Evolutionary conservation across 2,329 filamentous ascomycete species (phyloP).

Genomic region (Aspergillus thermomutatus): DNA sequence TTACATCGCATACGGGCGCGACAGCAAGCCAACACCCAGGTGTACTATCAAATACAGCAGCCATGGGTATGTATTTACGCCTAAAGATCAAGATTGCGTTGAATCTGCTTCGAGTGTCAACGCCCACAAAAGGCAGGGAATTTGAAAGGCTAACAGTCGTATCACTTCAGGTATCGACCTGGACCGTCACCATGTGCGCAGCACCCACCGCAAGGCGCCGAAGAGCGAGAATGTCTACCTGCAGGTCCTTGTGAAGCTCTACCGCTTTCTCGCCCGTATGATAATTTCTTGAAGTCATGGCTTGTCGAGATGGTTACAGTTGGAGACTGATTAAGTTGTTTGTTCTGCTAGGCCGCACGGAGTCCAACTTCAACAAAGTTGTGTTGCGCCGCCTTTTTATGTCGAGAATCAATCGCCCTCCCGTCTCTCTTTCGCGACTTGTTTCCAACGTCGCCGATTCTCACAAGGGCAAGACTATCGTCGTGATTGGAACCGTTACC

Average conservation of each 20-base stretch:
- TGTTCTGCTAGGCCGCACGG: constrained; percentile 72
- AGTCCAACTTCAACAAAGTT: constrained; percentile 97
- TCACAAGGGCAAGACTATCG: constrained; percentile 71
- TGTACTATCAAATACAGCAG: constrained; percentile 40
- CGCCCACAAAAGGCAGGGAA: not conserved
- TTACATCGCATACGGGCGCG: constrained; percentile 37
- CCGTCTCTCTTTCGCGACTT: constrained; percentile 91
- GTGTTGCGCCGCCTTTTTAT: constrained; percentile 96
- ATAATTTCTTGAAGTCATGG: constrained; percentile 14
- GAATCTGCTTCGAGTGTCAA: not conserved
- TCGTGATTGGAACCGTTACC: constrained; percentile 91
- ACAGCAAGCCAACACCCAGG: constrained; percentile 40
- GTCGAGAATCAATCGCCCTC: constrained; percentile 97
- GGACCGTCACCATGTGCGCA: constrained; percentile 62
- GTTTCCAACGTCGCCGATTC: constrained; percentile 62
- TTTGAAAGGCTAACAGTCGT: constrained; percentile 10
- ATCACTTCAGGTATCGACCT: constrained; percentile 50
- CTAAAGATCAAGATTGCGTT: constrained; percentile 1
- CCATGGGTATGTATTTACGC: constrained; percentile 40
- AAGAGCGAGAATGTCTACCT: constrained; percentile 99
- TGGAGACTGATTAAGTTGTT: constrained; percentile 16
- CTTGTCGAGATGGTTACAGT: constrained; percentile 1
- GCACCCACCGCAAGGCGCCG: constrained; percentile 82
- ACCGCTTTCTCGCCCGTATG: constrained; percentile 91
- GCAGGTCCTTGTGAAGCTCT: constrained; percentile 96